Evolutionary conservation across 371 early-diverging fungal genomes (phyloP), one percentile per base, ranked within the genome.

Genomic region (Mortierella polycephala): DNA sequence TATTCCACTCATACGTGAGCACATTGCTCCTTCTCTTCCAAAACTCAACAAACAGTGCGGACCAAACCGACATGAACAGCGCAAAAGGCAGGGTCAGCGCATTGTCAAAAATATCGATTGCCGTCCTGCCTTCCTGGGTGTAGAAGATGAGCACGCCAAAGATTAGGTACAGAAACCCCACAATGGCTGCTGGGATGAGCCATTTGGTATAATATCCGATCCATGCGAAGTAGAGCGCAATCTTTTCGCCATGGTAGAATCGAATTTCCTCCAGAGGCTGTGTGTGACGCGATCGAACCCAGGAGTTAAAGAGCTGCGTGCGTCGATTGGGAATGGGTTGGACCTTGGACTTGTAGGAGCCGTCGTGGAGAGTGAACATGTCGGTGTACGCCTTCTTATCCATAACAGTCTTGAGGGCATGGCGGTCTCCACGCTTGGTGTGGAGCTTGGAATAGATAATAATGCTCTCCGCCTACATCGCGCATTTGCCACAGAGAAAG

Each of bases 221-320:
- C 85, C 86, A 90, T 20, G 87, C 86, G 71, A 90, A 90, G 53
- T 89, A 90, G 13, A 88, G 80, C 21, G 86, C 91, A 52, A 87
- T 75, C 60, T 85, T 81, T 65, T 90, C 91, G 50, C 91, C 91
- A 70, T 84, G 90, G 66, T 90, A 90, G 42, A 81, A 71, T 16
- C 79, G 83, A 55, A 86, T 77, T 60, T 82, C 75, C 39, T 87
- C 82, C 21, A 85, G 53, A 5, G 84, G 80, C 66, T 88, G 87
- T 0, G 68, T 0, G 42, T 40, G 39, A 40, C 58, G 50, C n/a
- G 69, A 62, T 40, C 64, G 60, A 8, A 72, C 73, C 79, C 79
- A 77, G 37, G 2, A 42, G 21, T 61, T 44, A 52, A 47, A 77
- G 44, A 77, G 68, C 18, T 58, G 64, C 7, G 79, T 71, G 50